phyloP scores from a whole-genome alignment of 371 early-diverging fungal genomes.

The Mucor saturninus region DNA sequence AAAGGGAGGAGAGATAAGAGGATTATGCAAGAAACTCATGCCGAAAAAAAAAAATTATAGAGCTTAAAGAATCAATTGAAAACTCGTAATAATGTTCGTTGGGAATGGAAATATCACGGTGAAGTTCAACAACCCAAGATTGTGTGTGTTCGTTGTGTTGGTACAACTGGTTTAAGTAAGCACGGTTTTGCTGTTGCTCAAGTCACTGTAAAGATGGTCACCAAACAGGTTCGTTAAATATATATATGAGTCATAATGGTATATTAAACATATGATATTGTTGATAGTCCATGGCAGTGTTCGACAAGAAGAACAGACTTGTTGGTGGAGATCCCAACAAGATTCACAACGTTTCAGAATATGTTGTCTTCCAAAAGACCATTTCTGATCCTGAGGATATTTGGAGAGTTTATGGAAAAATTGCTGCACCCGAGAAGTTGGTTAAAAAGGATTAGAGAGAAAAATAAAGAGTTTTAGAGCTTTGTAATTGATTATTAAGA shows the following conservation, averaged over 20 bases:
- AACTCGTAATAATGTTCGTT: constrained; percentile 58
- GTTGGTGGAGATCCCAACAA: constrained; percentile 65
- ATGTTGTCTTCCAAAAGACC: constrained; percentile 74
- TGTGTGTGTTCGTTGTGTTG: constrained; percentile 65
- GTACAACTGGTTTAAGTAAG: constrained; percentile 49
- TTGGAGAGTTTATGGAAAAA: constrained; percentile 77
- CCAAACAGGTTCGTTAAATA: constrained; percentile 53
- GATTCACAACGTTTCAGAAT: constrained; percentile 65
- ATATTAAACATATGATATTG: constrained; percentile 22
- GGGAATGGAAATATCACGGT: constrained; percentile 71
- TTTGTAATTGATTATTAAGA: too few relatives aligned
- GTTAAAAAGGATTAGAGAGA: constrained; percentile 19
- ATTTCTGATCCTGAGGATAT: constrained; percentile 66
- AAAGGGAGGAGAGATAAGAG: too few relatives aligned
- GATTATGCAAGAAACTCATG: too few relatives aligned
- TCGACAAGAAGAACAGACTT: constrained; percentile 61
- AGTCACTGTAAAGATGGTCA: constrained; percentile 70
- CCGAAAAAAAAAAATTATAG: constrained; percentile 19
- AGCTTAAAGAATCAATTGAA: constrained; percentile 73
- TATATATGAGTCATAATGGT: neutral
- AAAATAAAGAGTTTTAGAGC: neutral
- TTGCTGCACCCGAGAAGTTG: constrained; percentile 55
- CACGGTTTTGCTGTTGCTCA: constrained; percentile 67
- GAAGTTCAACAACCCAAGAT: constrained; percentile 64
- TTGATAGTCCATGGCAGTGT: constrained; percentile 58